Percentiles rank a stretch among this genome's conserved stretches.
phyloP scores from a whole-genome alignment of 306 rosid species.

The Glycine tomentella region DNA sequence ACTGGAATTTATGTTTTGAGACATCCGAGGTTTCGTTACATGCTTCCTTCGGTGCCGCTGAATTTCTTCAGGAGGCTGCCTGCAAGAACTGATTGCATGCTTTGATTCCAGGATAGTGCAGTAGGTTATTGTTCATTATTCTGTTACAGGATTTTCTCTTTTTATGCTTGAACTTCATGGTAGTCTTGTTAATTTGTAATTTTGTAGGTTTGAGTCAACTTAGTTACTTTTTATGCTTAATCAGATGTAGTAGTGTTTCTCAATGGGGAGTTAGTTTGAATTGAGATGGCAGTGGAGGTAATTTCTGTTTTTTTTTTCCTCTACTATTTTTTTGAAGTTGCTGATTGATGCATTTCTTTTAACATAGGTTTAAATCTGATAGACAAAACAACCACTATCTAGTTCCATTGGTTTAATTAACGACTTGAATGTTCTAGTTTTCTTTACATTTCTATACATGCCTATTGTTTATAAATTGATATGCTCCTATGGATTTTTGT shows the following conservation, averaged over 20 bases:
- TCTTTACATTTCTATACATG: background rate
- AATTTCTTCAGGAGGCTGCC: slow-evolving; percentile 98
- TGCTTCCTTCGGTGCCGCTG: slow-evolving; percentile 96
- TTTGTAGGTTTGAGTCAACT: slow-evolving; percentile 66
- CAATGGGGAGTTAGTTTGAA: slow-evolving; percentile 35
- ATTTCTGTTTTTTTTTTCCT: background rate
- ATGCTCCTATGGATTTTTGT: slow-evolving; percentile 43
- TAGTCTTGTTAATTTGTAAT: slow-evolving; percentile 55
- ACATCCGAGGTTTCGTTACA: slow-evolving; percentile 95
- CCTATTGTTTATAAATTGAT: background rate
- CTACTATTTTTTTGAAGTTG: slow-evolving; percentile 8
- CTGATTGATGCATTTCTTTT: background rate
- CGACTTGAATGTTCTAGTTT: background rate
- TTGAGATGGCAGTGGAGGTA: slow-evolving; percentile 19
- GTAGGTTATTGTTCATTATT: slow-evolving; percentile 46
- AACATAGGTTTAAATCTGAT: background rate
- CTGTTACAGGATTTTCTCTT: background rate
- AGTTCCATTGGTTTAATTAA: background rate
- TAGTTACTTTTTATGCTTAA: slow-evolving; percentile 48
- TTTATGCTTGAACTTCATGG: slow-evolving; percentile 45
- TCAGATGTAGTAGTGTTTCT: slow-evolving; percentile 45
- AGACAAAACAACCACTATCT: background rate
- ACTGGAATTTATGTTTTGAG: slow-evolving; percentile 85
- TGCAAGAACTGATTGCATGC: slow-evolving; percentile 97
- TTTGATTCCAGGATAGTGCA: slow-evolving; percentile 56